Conservation (phyloP, 768 basidiomycete species). For the Boletus insuetus region DNA sequence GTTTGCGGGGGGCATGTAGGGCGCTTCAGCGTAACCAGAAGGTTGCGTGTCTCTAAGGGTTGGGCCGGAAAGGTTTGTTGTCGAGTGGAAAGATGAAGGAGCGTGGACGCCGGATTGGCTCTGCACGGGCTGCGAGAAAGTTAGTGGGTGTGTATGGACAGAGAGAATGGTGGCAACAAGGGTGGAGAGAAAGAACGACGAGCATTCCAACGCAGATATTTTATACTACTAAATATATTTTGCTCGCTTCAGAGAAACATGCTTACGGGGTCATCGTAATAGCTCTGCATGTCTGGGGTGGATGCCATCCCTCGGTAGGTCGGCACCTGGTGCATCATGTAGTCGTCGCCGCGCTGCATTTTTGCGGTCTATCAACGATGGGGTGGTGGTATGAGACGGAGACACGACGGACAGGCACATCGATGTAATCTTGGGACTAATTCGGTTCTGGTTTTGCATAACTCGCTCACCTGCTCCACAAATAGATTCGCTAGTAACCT, state of each 20-base stretch:
- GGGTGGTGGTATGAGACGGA: neutral
- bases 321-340: slow-evolving; percentile 27
- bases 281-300: slow-evolving; percentile 27
- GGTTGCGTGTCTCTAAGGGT: slow-evolving; percentile 24
- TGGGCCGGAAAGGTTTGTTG: slow-evolving; percentile 21
- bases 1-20: slow-evolving; percentile 22
- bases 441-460: neutral
- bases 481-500: too few relatives aligned
- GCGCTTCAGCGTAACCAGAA: slow-evolving; percentile 23
- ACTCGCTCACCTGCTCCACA: too few relatives aligned
- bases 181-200: neutral
- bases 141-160: too few relatives aligned
- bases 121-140: slow-evolving; percentile 26
- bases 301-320: slow-evolving; percentile 20
- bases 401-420: neutral
- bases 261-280: slow-evolving; percentile 29
- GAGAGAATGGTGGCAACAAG: neutral
- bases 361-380: neutral
- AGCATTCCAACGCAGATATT: neutral
- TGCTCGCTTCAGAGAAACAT: neutral
- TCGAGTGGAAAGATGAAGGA: slow-evolving; percentile 31
- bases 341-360: slow-evolving; percentile 25
- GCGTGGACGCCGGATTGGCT: slow-evolving; percentile 36
- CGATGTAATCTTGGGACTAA: neutral
- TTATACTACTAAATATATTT: slow-evolving; percentile 5